Conservation (phyloP, 2,329 filamentous ascomycete genomes). For the Albophoma yamanashiensis region DNA sequence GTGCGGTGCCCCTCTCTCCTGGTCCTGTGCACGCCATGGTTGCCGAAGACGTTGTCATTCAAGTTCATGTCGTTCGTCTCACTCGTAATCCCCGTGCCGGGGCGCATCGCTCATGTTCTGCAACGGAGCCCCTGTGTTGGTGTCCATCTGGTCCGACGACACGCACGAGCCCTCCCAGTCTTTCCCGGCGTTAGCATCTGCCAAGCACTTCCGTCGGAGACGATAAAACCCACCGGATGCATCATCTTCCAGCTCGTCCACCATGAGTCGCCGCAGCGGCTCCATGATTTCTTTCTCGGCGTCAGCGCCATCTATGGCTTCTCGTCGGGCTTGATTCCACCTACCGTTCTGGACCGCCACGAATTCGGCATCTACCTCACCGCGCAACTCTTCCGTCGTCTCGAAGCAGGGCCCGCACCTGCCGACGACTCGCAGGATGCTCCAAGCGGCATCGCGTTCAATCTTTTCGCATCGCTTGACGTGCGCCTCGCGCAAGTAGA, state of each 20-base stretch:
- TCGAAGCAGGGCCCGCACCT: slow-evolving; percentile 31
- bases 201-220: background rate
- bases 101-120: slow-evolving; percentile 15
- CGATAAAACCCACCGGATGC: slow-evolving; percentile 40
- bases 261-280: slow-evolving; percentile 40
- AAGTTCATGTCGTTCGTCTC: slow-evolving; percentile 27
- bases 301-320: background rate
- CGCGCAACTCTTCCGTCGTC: slow-evolving; percentile 16
- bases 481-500: slow-evolving; percentile 35
- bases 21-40: background rate
- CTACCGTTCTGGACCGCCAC: slow-evolving; percentile 14
- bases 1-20: background rate
- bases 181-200: slow-evolving; percentile 10
- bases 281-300: slow-evolving; percentile 26
- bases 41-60: slow-evolving; percentile 1
- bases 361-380: slow-evolving; percentile 19
- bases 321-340: slow-evolving; percentile 1
- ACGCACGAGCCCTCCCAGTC: slow-evolving; percentile 45
- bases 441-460: slow-evolving; percentile 27
- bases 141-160: slow-evolving; percentile 45
- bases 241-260: slow-evolving; percentile 48
- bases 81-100: slow-evolving; percentile 8
- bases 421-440: slow-evolving; percentile 30
- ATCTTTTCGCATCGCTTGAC: slow-evolving; percentile 30
- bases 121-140: slow-evolving; percentile 34